Percentiles rank a stretch among this genome's conserved stretches.
phyloP scores from a whole-genome alignment of 2,329 filamentous ascomycete species.

The Nemania sp. region DNA sequence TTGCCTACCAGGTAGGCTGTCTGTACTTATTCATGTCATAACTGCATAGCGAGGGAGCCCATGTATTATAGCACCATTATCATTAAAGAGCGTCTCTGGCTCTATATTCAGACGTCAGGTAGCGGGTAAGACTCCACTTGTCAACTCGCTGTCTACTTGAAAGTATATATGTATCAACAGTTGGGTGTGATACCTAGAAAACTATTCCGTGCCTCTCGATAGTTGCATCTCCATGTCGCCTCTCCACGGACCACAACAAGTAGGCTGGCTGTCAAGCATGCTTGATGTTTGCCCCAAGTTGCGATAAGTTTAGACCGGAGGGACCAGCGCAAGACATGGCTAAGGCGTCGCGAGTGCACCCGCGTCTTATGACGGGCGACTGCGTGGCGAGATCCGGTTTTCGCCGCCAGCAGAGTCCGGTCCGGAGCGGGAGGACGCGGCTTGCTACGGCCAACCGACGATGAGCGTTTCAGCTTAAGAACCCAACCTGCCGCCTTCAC shows the following conservation, averaged over 20 bases:
- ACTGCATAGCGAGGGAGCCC: constrained; percentile 33
- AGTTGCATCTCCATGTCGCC: too few species aligned
- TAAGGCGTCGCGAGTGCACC: background rate
- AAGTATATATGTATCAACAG: background rate
- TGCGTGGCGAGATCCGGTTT: background rate
- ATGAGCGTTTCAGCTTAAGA: background rate
- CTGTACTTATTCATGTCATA: constrained; percentile 19
- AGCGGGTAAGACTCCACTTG: background rate
- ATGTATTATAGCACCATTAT: constrained; percentile 6
- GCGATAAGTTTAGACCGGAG: background rate
- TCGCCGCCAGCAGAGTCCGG: background rate
- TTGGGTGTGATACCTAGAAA: background rate
- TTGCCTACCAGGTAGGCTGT: background rate
- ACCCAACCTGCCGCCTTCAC: background rate
- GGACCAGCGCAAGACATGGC: background rate
- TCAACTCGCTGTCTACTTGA: background rate
- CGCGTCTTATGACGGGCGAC: background rate
- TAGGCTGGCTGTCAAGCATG: too few species aligned
- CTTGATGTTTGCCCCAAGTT: background rate
- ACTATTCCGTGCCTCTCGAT: background rate
- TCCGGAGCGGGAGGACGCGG: constrained; percentile 17
- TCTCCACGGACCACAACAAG: too few species aligned
- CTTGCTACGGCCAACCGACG: constrained; percentile 4
- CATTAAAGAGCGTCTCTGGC: background rate
- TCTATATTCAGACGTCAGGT: background rate